phyloP scores from a whole-genome alignment of 2,329 filamentous ascomycete species.

The Fusarium praegraminearum region DNA sequence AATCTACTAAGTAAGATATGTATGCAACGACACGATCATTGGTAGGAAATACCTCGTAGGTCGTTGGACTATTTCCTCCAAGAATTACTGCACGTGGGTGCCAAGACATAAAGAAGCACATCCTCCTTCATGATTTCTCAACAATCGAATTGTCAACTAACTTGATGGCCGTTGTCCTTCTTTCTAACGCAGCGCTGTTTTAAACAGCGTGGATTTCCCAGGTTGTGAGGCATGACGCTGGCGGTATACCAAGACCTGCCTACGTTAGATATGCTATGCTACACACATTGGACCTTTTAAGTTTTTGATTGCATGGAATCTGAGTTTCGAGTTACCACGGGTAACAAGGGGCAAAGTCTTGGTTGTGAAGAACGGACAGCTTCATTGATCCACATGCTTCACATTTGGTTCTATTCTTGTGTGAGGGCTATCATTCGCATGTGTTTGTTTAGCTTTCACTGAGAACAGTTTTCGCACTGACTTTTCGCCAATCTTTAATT shows the following conservation, averaged over 20 bases:
- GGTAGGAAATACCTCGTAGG: constrained; percentile 25
- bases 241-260: neutral
- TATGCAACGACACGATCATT: constrained; percentile 22
- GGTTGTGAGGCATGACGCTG: neutral
- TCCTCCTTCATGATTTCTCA: neutral
- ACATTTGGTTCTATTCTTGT: neutral
- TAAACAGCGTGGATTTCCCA: neutral
- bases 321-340: constrained; percentile 24
- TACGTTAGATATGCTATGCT: neutral
- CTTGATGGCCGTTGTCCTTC: neutral
- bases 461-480: neutral
- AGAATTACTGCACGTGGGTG: constrained; percentile 12
- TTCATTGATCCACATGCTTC: constrained; percentile 29
- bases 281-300: neutral
- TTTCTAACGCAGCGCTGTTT: neutral
- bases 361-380: neutral
- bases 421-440: neutral
- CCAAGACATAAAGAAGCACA: constrained; percentile 2
- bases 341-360: constrained; percentile 29
- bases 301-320: constrained; percentile 8
- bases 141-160: neutral
- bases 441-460: neutral
- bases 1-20: constrained; percentile 18
- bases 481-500: neutral
- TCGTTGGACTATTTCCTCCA: constrained; percentile 1